Base-by-base conservation (phyloP, 768 basidiomycete species). In the Lentinula detonsa region DNA sequence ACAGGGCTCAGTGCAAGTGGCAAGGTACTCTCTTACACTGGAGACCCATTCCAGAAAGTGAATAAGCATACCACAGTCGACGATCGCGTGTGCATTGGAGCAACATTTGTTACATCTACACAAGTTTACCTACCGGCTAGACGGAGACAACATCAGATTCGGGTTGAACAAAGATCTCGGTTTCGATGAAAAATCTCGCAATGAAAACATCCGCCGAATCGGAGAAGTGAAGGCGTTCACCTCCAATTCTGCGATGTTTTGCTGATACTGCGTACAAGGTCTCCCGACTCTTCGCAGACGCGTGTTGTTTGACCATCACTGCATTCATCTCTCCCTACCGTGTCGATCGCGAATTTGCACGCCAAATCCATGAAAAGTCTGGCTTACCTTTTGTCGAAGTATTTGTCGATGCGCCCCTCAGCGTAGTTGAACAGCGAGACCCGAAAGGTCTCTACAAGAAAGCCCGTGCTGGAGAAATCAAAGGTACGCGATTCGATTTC, bases 241-340 rank as follows among this genome's bases (percentile, higher is more conserved):
- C 48, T 6, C 48, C 28, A 13, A 50, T 60, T 34, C n/a, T 40
- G 58, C 11, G 35, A 23, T 21, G 48, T 59, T 61, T 39, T 65
- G 67, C 49, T 61, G n/a, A 21, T 50, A 6, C 4, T 57, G 63
- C 31, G 39, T 16, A 54, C n/a, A 68, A 96, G 94, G 95, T 99
- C 53, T 88, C 97, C 50, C 95, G 93, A 72, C 80, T 98, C 45
- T 97, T 99, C 73, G 86, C 95, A 18, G 91, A 95, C 68, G 84
- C 95, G 3, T 88, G 85, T 35, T 91, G 89, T 66, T 81, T 97
- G 65, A 81, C 91, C 16, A 80, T 98, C 70, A 96, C 97, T 16
- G 95, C 97, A 11, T 99, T 99, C 77, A 99, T 99, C 74, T 98
- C 97, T 1, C 97, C 97, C n/a, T 98, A 98, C 75, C 81, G 84